These are phyloP conservation scores for Malus asiatica DNA, from an alignment of 306 rosid genomes.

Conservation along the genomic window DNA sequence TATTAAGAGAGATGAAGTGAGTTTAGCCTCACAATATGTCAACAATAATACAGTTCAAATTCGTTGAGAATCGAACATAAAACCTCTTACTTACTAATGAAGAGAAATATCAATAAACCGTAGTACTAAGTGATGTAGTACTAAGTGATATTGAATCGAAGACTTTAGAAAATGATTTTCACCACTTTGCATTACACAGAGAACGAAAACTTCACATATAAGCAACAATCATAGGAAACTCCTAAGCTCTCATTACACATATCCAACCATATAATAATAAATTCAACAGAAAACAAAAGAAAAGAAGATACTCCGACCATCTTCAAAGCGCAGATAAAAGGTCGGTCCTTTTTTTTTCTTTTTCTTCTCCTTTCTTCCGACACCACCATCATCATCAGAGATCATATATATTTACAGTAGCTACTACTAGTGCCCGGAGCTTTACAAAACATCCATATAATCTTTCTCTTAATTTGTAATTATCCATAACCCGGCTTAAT, in stretches of 20 bases:
- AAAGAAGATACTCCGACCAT: background rate
- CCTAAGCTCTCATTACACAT: background rate
- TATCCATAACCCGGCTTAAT: background rate
- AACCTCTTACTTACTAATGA: no score
- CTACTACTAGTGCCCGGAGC: background rate
- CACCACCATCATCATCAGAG: background rate
- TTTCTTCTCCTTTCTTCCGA: background rate
- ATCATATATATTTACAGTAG: background rate
- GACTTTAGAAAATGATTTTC: no score
- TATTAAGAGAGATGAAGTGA: rapidly evolving
- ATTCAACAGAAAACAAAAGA: background rate
- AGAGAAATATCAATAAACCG: no score
- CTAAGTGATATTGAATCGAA: no score
- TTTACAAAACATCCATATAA: background rate
- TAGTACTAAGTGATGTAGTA: no score
- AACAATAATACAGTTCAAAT: no score
- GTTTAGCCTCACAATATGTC: no score
- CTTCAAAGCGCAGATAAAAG: background rate
- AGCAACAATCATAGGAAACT: background rate
- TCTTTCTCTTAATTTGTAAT: background rate
- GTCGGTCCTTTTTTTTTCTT: background rate
- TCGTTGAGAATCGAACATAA: no score
- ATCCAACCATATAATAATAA: background rate
- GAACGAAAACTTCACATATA: no score
- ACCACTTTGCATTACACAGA: no score